phyloP scores from a whole-genome alignment of 148 eudicot species.

The Diospyros kaki region DNA sequence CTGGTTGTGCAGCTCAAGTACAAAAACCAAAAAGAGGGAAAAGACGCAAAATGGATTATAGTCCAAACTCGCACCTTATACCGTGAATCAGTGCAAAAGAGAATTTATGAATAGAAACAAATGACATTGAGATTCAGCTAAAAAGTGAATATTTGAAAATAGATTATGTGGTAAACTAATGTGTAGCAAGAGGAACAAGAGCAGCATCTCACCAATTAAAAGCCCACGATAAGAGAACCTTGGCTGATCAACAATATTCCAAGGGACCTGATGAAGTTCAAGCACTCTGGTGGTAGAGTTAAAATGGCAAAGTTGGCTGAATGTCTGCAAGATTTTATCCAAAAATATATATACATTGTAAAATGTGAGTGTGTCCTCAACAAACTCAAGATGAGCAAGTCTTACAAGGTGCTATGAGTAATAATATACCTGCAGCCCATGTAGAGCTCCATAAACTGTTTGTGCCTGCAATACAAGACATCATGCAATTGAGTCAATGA shows the following conservation, averaged over 20 bases:
- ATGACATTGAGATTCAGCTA: neutral
- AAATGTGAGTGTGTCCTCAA: neutral
- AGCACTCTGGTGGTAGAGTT: slow-evolving; percentile 52
- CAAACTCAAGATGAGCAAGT: slow-evolving; percentile 10
- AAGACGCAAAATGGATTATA: no score
- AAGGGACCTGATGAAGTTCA: slow-evolving; percentile 58
- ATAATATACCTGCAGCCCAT: slow-evolving; percentile 74
- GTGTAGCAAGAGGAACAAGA: neutral
- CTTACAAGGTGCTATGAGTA: neutral
- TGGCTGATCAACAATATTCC: slow-evolving; percentile 72
- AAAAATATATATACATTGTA: neutral
- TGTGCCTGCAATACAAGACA: slow-evolving; percentile 55
- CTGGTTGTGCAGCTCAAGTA: no score
- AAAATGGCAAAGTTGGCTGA: slow-evolving; percentile 84
- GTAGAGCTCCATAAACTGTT: slow-evolving; percentile 90
- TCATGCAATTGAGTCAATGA: neutral
- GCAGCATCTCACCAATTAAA: slow-evolving; percentile 59
- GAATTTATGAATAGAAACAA: neutral
- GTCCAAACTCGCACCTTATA: neutral
- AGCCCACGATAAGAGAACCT: slow-evolving; percentile 85
- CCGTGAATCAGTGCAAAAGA: neutral
- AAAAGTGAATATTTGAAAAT: neutral
- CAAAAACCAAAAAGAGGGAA: no score
- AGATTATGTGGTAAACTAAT: neutral
- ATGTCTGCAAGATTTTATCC: slow-evolving; percentile 54